Conservation (phyloP, 169 alveolate genomes). For the Babesia caballi region DNA sequence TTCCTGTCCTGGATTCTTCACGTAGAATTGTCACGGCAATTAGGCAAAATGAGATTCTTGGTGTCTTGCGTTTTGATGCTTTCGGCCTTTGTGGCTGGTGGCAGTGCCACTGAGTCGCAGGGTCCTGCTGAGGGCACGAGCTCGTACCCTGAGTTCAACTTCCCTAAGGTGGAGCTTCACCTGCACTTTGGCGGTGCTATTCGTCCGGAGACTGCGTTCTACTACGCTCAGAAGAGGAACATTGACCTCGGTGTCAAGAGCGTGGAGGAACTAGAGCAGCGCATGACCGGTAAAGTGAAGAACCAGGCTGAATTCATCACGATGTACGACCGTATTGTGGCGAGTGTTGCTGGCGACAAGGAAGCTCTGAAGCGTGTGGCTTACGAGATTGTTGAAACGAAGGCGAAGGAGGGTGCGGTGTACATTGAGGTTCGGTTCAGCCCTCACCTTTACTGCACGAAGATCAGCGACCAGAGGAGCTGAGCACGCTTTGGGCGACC, state of each 20-base stretch:
- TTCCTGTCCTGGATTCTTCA: no score
- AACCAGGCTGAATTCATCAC: slow-evolving; percentile 1
- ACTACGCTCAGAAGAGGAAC: slow-evolving; percentile 4
- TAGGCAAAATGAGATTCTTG: no score
- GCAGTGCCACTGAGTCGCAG: no score
- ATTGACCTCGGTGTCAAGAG: neutral
- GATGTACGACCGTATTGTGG: slow-evolving; percentile 1
- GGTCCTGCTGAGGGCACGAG: neutral
- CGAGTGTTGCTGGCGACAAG: slow-evolving; percentile 10
- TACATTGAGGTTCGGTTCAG: slow-evolving; percentile 22
- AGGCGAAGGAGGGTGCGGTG: slow-evolving; percentile 19
- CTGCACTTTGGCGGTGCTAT: slow-evolving; percentile 16
- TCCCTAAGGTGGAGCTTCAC: slow-evolving; percentile 24
- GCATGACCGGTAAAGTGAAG: neutral
- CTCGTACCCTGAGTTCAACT: slow-evolving; percentile 1
- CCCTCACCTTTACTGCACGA: slow-evolving; percentile 14
- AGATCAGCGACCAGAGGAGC: neutral
- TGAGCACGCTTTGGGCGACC: slow-evolving; percentile 8
- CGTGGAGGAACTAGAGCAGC: neutral
- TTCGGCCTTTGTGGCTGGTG: no score
- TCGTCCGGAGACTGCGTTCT: slow-evolving; percentile 7
- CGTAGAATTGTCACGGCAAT: no score
- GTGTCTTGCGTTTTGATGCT: no score
- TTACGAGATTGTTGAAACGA: slow-evolving; percentile 14
- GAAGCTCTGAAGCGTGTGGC: slow-evolving; percentile 23